Base-by-base conservation (phyloP, 108 stramenopile genomes). In the Parietichytrium sp. region DNA sequence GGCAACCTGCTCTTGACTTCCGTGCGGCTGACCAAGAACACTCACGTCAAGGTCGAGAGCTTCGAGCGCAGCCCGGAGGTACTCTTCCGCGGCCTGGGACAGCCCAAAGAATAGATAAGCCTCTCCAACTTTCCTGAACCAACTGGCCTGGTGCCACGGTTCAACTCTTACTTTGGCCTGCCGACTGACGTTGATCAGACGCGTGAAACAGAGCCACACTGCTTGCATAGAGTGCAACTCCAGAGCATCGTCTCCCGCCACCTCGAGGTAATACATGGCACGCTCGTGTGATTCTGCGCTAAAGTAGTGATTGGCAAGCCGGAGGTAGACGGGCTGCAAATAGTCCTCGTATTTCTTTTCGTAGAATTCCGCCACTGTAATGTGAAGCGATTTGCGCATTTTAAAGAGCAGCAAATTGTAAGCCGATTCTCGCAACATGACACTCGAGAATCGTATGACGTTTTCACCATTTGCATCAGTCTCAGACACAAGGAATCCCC, bases 371-470 rank as follows among this genome's bases (percentile, higher is more conserved):
- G 61, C 61, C 13, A 72, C 61, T 15, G 13, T 10, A 20, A 31
- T 8, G 33, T 72, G 61, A 8, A 72, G 61, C 2, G 6, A 8
- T 38, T 72, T 72, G 29, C 61, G 61, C 61, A 72, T 72, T 33
- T 42, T n/a, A 2, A 72, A 72, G 38, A 38, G 61, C 18, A 72
- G 61, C 20, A 72, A 25, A 27, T 42, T 42, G 2, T 72, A 72
- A 10, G 61, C 61, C 13, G 61, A 72, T 42, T 72, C 61, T 0
- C 61, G 61, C 61, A 72, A 42, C 61, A 72, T 72, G 33, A 72
- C 20, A n/a, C 38, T 45, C 33, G 61, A 72, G 1, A 72, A 72
- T n/a, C 61, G 61, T 45, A 72, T 72, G 16, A 15, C 15, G 10
- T 33, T n/a, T 6, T 31, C 29, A 20, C 29, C 29, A 8, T 45